Conservation (phyloP, 257 asterid species). For the Przewalskia tangutica region DNA sequence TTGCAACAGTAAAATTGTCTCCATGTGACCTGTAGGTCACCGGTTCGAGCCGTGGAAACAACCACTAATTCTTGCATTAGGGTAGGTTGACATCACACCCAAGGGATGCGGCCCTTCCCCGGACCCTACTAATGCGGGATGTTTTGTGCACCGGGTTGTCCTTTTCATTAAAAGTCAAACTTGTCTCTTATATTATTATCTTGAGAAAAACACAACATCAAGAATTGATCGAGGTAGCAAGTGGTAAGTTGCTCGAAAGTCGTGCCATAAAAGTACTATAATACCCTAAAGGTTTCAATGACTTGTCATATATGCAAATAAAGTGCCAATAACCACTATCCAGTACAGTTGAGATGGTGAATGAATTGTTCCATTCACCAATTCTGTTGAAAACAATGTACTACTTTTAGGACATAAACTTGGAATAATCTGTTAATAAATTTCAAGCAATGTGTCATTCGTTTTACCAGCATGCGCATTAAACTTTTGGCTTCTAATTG, state of each 20-base stretch:
- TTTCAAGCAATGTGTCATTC: background rate
- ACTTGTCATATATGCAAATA: background rate
- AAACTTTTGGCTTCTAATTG: background rate
- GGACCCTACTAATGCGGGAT: too few relatives aligned
- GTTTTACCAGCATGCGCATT: background rate
- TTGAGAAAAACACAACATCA: background rate
- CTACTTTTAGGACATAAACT: background rate
- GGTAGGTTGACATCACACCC: too few relatives aligned
- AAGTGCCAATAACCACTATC: background rate
- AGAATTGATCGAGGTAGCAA: background rate
- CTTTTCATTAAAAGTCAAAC: too few relatives aligned
- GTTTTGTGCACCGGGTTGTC: too few relatives aligned
- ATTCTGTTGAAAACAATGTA: background rate
- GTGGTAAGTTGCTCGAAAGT: background rate
- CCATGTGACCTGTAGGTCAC: too few relatives aligned
- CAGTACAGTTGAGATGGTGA: background rate
- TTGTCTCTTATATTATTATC: background rate
- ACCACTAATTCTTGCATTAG: too few relatives aligned
- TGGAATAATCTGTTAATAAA: background rate
- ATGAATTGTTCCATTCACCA: background rate
- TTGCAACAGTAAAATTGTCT: too few relatives aligned
- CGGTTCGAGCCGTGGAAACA: too few relatives aligned
- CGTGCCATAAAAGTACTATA: background rate
- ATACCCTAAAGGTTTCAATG: background rate
- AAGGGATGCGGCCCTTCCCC: too few relatives aligned